A percentile compares a stretch with the other conserved stretches of the same genome.
These are phyloP conservation scores for Melastoma malabathricum DNA, from an alignment of 345 rosid species.

Conservation along the genomic window DNA sequence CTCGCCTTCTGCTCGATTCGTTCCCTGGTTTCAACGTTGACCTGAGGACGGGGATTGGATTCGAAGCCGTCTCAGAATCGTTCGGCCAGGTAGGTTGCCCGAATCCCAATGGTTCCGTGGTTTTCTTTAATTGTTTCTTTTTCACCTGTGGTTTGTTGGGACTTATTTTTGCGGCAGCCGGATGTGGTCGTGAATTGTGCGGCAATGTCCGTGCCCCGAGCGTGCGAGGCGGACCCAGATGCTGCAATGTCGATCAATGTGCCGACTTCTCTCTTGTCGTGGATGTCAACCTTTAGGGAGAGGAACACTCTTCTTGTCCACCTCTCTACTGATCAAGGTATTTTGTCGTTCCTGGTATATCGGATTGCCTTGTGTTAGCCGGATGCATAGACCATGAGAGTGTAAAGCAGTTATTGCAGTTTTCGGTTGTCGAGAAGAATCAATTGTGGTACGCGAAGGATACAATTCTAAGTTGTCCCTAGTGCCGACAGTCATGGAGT, in stretches of 20 bases:
- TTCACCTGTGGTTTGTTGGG: not conserved
- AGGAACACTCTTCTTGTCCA: constrained; percentile 47
- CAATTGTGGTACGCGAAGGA: too few species aligned
- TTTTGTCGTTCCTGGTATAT: not conserved
- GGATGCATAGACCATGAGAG: too few species aligned
- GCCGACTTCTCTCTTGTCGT: constrained; percentile 55
- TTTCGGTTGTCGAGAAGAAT: too few species aligned
- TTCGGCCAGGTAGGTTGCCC: constrained; percentile 45
- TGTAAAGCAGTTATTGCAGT: too few species aligned
- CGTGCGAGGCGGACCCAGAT: constrained; percentile 62
- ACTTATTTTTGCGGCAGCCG: constrained; percentile 26
- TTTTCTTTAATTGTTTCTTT: not conserved
- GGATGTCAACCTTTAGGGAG: constrained; percentile 38
- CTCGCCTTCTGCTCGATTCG: constrained; percentile 34
- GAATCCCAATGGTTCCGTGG: not conserved
- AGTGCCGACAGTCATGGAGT: too few species aligned
- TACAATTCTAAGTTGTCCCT: too few species aligned
- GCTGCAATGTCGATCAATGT: constrained; percentile 61
- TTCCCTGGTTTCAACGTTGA: constrained; percentile 50
- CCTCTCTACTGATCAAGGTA: constrained; percentile 91
- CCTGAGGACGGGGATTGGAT: constrained; percentile 45
- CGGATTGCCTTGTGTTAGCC: too few species aligned
- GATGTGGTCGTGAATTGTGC: constrained; percentile 80
- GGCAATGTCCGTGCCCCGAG: constrained; percentile 76
- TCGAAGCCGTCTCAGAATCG: constrained; percentile 30